Evolutionary conservation across 2,329 filamentous ascomycete species (phyloP).

Genomic region (Trichoderma atroviride): DNA sequence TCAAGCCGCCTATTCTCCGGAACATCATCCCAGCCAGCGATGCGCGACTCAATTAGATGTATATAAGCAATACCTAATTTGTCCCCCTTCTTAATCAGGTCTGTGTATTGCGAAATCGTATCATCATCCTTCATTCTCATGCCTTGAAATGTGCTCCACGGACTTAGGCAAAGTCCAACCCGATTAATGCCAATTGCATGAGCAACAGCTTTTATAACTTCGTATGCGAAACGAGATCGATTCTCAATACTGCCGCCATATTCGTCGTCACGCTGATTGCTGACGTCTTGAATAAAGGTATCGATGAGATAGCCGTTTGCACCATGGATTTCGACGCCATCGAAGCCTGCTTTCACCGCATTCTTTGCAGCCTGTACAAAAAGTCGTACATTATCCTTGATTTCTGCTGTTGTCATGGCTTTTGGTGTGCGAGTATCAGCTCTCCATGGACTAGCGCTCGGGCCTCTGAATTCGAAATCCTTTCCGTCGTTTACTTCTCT

Average conservation of each 20-base stretch:
- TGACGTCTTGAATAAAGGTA: conserved; percentile 68
- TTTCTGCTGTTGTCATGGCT: background rate
- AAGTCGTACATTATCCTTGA: conserved; percentile 29
- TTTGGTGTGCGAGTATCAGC: background rate
- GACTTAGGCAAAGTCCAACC: conserved; percentile 60
- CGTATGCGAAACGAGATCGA: conserved; percentile 70
- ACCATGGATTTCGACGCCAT: conserved; percentile 70
- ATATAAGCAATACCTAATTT: conserved; percentile 59
- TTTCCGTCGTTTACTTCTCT: background rate
- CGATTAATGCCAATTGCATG: conserved; percentile 44
- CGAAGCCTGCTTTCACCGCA: conserved; percentile 65
- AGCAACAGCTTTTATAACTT: conserved; percentile 67
- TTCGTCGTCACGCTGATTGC: conserved; percentile 67
- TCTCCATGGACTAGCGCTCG: background rate
- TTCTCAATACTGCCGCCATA: conserved; percentile 75
- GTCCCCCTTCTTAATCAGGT: conserved; percentile 48
- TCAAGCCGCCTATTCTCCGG: conserved; percentile 40
- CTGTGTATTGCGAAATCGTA: conserved; percentile 63
- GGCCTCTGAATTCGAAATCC: background rate
- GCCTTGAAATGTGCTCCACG: conserved; percentile 62
- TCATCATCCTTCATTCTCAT: conserved; percentile 60
- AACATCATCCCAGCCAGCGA: conserved; percentile 47
- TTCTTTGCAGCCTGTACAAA: conserved; percentile 58
- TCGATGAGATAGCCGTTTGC: conserved; percentile 77
- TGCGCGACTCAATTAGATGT: conserved; percentile 62